Evolutionary conservation across 164 flowering plant genomes (phyloP), one percentile per base, ranked within the genome.

Genomic region (Macadamia integrifolia): DNA sequence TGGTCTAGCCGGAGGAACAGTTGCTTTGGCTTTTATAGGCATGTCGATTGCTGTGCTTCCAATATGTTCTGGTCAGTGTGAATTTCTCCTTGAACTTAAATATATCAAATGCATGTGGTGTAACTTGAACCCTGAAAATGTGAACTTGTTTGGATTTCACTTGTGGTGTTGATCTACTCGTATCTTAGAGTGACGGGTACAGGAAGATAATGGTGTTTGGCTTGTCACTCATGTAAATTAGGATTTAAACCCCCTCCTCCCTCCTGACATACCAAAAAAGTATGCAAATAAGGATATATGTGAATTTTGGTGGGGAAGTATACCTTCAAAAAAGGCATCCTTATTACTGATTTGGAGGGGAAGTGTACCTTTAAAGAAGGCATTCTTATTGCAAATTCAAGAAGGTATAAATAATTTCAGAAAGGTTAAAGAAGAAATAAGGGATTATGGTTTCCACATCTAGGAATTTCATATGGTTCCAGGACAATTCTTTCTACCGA

Each of bases 1-100:
- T 77, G 98, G 98, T 15, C 77, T 93, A 65, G 96, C 96, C 76
- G 94, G 89, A 60, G 98, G 98, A 43, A 81, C 86, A 68, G 90
- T 93, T 56, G 94, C 97, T 49, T 77, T 91, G 77, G 87, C 93
- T 68, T 90, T 93, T 77, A 72, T 85, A 40, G 98, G 86, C 72
- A 87, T 93, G 96, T 87, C 98, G 29, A 83, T 90, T 32, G 96
- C 91, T 1, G 97, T 91, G 69, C 97, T 93, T 75, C 97, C 98
- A 30, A 82, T 93, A 77, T 88, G 87, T 73, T 66, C 94, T 44
- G 96, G 98, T 91, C 40, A 73, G 91, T 80, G 67, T 60, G 28
- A 32, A 13, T 44, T 23, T 62, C 6, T 44, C 35, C 11, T 57
- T 58, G 58, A 52, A 18, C 65, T 60, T 60, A 59, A 30, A 29